A percentile compares a stretch with the other conserved stretches of the same genome.
Conservation (phyloP, 2,329 filamentous ascomycete species). For the Acephala macrosclerotiorum region DNA sequence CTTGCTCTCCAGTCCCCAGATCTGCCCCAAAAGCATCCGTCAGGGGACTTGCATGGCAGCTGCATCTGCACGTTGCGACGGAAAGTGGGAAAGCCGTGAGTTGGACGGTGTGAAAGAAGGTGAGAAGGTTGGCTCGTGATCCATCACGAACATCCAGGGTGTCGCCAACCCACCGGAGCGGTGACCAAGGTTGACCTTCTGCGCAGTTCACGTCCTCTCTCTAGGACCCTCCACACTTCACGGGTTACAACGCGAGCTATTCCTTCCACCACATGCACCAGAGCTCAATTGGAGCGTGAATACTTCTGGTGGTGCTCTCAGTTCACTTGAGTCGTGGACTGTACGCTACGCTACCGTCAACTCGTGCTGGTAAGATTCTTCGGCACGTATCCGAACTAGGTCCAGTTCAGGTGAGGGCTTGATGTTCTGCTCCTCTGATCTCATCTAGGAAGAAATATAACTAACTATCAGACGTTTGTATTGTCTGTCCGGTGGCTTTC, state of each 20-base stretch:
- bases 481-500: no score
- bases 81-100: conserved; percentile 1
- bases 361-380: background rate
- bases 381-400: background rate
- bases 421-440: background rate
- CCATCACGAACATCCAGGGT: background rate
- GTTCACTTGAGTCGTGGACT: background rate
- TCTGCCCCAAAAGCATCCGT: conserved; percentile 1
- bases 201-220: background rate
- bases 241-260: no score
- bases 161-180: conserved; percentile 19
- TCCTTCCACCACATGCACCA: background rate
- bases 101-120: background rate
- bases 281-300: background rate
- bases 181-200: background rate
- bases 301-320: background rate
- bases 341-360: background rate
- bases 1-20: conserved; percentile 1
- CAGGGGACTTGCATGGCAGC: background rate
- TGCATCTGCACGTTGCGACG: background rate
- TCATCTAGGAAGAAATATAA: no score
- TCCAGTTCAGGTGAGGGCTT: background rate
- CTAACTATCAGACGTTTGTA: no score
- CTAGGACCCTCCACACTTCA: background rate
- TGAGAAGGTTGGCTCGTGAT: background rate